A percentile compares a stretch with the other conserved stretches of the same genome.
These are phyloP conservation scores for Ilyonectria sp. DNA, from an alignment of 2,329 filamentous ascomycete species.

Conservation along the genomic window DNA sequence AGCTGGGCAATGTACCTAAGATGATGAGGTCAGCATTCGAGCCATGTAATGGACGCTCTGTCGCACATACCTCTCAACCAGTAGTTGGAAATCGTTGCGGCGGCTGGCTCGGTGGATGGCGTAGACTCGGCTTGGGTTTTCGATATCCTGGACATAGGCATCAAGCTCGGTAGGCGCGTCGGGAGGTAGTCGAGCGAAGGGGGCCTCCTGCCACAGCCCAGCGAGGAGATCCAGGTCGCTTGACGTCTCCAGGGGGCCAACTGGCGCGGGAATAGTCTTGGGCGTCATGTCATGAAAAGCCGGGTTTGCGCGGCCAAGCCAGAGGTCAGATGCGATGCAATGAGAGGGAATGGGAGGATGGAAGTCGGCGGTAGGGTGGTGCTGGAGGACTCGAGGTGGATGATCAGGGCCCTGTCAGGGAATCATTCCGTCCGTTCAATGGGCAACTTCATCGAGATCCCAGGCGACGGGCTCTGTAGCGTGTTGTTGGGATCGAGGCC, in stretches of 20 bases:
- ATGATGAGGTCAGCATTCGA: slow-evolving; percentile 31
- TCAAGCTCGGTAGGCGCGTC: slow-evolving; percentile 73
- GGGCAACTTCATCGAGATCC: slow-evolving; percentile 7
- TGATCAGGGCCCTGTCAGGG: slow-evolving; percentile 10
- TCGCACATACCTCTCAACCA: slow-evolving; percentile 74
- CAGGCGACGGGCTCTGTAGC: background rate
- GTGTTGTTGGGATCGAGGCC: slow-evolving; percentile 1
- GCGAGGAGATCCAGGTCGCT: slow-evolving; percentile 66
- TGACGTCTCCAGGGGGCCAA: slow-evolving; percentile 42
- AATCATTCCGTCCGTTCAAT: slow-evolving; percentile 26
- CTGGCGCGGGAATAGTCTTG: slow-evolving; percentile 37
- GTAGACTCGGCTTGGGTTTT: slow-evolving; percentile 74
- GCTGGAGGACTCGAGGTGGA: slow-evolving; percentile 11
- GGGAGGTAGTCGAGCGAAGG: slow-evolving; percentile 71
- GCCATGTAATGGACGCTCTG: background rate
- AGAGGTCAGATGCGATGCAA: slow-evolving; percentile 10
- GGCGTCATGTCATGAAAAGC: slow-evolving; percentile 47
- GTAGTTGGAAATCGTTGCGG: slow-evolving; percentile 74
- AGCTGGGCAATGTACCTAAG: slow-evolving; percentile 84
- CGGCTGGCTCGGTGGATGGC: slow-evolving; percentile 73
- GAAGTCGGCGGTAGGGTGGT: slow-evolving; percentile 7
- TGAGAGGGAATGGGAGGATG: slow-evolving; percentile 1
- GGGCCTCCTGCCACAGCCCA: slow-evolving; percentile 73
- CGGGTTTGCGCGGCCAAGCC: slow-evolving; percentile 11
- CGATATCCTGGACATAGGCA: slow-evolving; percentile 69